These are phyloP conservation scores for Paramecium biaurelia DNA, from an alignment of 73 alveolate species.

Conservation along the genomic window DNA sequence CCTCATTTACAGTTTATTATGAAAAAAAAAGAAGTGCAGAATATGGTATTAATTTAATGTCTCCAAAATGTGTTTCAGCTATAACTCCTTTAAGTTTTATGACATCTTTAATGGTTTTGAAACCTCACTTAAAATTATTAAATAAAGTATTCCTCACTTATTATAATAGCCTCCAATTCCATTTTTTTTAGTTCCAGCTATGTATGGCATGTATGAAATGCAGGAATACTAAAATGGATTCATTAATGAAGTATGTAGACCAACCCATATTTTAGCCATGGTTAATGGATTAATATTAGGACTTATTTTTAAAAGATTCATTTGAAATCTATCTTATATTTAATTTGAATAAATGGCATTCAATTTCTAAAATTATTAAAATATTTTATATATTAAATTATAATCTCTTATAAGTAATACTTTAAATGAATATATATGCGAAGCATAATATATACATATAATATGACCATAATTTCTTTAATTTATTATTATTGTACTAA, in stretches of 20 bases:
- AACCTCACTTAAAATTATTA: constrained; percentile 42
- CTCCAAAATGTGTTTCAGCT: constrained; percentile 59
- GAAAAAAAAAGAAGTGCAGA: constrained; percentile 32
- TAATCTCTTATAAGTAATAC: too few relatives aligned
- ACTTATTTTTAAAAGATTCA: constrained; percentile 49
- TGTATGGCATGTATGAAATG: constrained; percentile 45
- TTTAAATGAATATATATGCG: too few relatives aligned
- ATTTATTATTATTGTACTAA: constrained; percentile 23
- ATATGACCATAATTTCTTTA: neutral
- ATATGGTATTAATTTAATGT: constrained; percentile 7
- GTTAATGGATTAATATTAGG: constrained; percentile 57
- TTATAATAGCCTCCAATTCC: constrained; percentile 34
- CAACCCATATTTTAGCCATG: constrained; percentile 52
- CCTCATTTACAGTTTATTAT: constrained; percentile 52
- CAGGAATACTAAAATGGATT: constrained; percentile 56
- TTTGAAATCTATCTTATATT: neutral
- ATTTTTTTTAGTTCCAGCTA: constrained; percentile 48
- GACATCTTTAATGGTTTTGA: constrained; percentile 16
- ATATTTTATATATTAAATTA: too few relatives aligned
- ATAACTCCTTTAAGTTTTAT: constrained; percentile 59
- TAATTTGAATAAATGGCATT: neutral
- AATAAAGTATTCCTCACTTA: neutral
- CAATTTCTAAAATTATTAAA: too few relatives aligned
- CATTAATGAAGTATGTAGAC: constrained; percentile 63
- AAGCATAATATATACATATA: neutral